Base-by-base conservation (phyloP, 345 rosid species). In the Ricinus communis region DNA sequence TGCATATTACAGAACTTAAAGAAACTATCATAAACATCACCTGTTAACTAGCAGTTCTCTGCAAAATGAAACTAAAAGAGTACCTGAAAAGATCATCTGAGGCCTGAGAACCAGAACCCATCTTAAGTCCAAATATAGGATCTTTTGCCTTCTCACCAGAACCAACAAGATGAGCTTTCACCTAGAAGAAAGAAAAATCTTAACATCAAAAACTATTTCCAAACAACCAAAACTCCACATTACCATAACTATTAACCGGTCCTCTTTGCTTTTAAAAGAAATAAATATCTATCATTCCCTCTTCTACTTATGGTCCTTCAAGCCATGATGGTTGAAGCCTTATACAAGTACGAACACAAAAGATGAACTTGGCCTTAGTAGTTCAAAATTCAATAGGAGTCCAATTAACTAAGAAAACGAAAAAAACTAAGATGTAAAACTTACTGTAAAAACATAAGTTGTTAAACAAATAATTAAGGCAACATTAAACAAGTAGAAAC, bases 61-160 rank as follows among this genome's bases (percentile, higher is more conserved):
- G 38, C 38, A 2, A 43, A 43, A 33, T n/a, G n/a, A n/a, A n/a
- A n/a, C n/a, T n/a, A n/a, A 7, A 62, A 4, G 58, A 59, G 58
- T 71, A 90, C 98, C 98, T 80, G 87, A 94, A 91, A 74, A 86
- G 63, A 79, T 91, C 95, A 45, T 72, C 80, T 1, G 91, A 79
- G 71, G 93, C 86, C 76, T 91, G 98, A 71, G 97, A 91, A 76
- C 84, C 73, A 36, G 90, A 76, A 60, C 96, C 96, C 93, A 91
- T 90, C 58, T 86, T 75, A 14, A 94, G 87, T 80, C 98, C 98
- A 54, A 94, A 94, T 68, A 91, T 81, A 1, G 93, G 96, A 78
- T 94, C 97, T 77, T 90, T 90, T 6, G 93, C 98, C 79, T 86
- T 87, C 77, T 61, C 85, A 72, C 90, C 86, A n/a, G 91, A 77